These are phyloP conservation scores for Leccinum aurantiacum DNA, from an alignment of 768 basidiomycete genomes.

Conservation along the genomic window DNA sequence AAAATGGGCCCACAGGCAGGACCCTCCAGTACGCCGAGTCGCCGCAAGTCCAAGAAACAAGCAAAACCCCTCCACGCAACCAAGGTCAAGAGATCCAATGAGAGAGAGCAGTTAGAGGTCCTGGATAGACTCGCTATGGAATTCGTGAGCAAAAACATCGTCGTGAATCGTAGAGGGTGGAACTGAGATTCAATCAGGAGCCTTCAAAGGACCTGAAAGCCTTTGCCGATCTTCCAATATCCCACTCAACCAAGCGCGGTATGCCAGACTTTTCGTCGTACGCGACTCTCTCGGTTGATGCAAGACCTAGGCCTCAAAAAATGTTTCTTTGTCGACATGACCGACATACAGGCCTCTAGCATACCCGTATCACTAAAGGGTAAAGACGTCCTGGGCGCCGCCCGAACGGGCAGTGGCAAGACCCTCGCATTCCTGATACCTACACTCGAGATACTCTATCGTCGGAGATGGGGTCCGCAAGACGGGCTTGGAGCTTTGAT, in stretches of 20 bases:
- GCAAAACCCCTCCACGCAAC: conserved; percentile 14
- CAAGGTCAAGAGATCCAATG: conserved; percentile 44
- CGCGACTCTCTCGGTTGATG: conserved; percentile 5
- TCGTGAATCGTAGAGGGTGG: neutral
- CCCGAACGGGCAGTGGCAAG: conserved; percentile 72
- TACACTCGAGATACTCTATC: conserved; percentile 60
- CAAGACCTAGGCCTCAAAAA: conserved; percentile 71
- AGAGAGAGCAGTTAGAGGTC: conserved; percentile 50
- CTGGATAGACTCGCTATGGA: conserved; percentile 49
- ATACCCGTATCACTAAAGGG: conserved; percentile 61
- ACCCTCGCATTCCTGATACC: conserved; percentile 74
- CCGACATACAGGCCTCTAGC: conserved; percentile 69
- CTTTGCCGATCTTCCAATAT: conserved; percentile 79
- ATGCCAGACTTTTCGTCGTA: neutral
- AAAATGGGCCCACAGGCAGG: conserved; percentile 22
- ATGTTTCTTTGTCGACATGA: conserved; percentile 83
- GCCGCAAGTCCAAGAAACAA: conserved; percentile 18
- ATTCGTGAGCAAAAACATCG: conserved; percentile 43
- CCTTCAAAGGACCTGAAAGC: conserved; percentile 45
- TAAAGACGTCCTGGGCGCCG: conserved; percentile 67
- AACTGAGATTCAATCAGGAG: conserved; percentile 40
- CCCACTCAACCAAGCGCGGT: conserved; percentile 74
- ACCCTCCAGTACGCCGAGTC: conserved; percentile 13
- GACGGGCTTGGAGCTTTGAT: conserved; percentile 86
- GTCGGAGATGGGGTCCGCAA: conserved; percentile 67